Evolutionary conservation across 2,329 filamentous ascomycete genomes (phyloP).

Genomic region (Cercospora sp.): DNA sequence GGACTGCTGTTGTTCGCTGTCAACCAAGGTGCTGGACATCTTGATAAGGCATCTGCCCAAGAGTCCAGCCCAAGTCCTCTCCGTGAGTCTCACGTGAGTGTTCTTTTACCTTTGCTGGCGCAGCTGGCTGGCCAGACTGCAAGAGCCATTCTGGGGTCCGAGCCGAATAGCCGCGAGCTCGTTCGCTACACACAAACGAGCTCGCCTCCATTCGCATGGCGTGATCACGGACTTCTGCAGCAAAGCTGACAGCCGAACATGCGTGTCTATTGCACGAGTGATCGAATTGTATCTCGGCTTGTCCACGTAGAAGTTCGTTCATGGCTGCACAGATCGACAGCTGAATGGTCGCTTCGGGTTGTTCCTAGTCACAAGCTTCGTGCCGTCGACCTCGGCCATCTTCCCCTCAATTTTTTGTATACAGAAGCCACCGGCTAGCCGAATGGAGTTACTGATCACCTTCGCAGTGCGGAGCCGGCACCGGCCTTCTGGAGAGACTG

Average conservation of each 20-base stretch:
- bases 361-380: conserved; percentile 6
- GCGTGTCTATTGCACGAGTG: not conserved
- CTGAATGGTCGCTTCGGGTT: conserved; percentile 10
- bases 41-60: conserved; percentile 20
- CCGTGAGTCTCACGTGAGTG: not conserved
- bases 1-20: conserved; percentile 29
- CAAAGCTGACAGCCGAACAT: not conserved
- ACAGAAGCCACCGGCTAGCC: not conserved
- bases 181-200: not conserved
- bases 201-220: not conserved
- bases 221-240: not conserved
- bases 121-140: not conserved
- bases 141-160: not conserved
- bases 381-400: conserved; percentile 8
- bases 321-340: not conserved
- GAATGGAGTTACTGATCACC: conserved; percentile 9
- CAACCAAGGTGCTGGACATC: conserved; percentile 22
- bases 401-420: conserved; percentile 13
- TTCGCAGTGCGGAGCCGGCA: conserved; percentile 39
- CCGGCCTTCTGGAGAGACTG: conserved; percentile 51
- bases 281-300: not conserved
- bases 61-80: conserved; percentile 15
- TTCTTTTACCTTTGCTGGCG: not conserved
- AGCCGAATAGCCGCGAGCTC: not conserved
- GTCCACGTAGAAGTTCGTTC: not conserved